Evolutionary conservation across 768 basidiomycete genomes (phyloP), one percentile per base, ranked within the genome.

Genomic region (Lactifluus piperatus): DNA sequence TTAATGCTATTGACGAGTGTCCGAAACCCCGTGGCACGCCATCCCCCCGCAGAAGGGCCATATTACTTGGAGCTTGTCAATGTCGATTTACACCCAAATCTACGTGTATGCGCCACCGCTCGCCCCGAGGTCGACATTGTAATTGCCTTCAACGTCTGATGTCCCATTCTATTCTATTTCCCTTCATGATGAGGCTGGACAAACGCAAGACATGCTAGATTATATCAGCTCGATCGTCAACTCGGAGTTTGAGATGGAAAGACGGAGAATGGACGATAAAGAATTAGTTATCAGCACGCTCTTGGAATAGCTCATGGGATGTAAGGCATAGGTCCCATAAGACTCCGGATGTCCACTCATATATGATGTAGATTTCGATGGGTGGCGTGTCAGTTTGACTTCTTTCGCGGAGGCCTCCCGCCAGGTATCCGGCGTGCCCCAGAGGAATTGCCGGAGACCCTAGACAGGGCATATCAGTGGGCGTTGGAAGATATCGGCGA

Each of bases 21-120:
- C 57, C 51, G 4, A 18, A 18, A 2, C 22, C 27, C 1, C 13
- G 32, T 16, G 26, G 26, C 3, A 22, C 16, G 4, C 30, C 34
- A 0, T 14, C 51, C 13, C 26, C 51, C 3, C 51, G 51, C 11
- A 51, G 53, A 9, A 13, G 20, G 14, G 45, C 47, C 8, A n/a
- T 52, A 14, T 2, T 18, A 0, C 7, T 52, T 18, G 24, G n/a
- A 20, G 9, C 41, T 58, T 2, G 50, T 52, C 18, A 5, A 18
- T n/a, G n/a, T n/a, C n/a, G n/a, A n/a, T 18, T 22, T 24, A 3
- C 50, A 11, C 6, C 14, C 50, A 3, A 22, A 58, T 29, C 4
- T 58, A 34, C 50, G 50, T 27, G n/a, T 58, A 22, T 58, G 57
- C 11, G 16, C 52, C n/a, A 51, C 57, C 2, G 46, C 51, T n/a